These are phyloP conservation scores for Solanum appendiculatum DNA, from an alignment of 257 asterid genomes.

Conservation along the genomic window DNA sequence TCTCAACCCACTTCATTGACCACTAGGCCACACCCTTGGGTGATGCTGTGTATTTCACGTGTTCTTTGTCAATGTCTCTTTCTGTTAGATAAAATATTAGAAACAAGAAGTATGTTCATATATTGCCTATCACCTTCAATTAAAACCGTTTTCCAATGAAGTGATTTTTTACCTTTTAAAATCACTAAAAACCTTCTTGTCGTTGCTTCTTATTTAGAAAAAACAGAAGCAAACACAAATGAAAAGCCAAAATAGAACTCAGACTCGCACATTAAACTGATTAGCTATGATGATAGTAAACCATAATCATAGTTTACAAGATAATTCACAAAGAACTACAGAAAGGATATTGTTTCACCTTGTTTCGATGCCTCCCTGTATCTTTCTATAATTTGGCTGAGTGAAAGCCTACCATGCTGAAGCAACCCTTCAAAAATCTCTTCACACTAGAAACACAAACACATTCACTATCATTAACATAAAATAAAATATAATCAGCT, in stretches of 20 bases:
- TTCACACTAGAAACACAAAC: conserved; percentile 40
- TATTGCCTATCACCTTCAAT: not conserved
- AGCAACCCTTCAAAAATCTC: conserved; percentile 58
- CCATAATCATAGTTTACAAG: not conserved
- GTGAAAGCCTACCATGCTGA: conserved; percentile 89
- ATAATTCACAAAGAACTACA: not conserved
- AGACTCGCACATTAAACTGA: not conserved
- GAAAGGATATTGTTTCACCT: conserved; percentile 14
- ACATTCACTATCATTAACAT: conserved; percentile 1
- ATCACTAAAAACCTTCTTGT: not conserved
- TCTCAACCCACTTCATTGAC: not conserved
- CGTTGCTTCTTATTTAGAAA: not conserved
- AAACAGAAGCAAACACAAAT: not conserved
- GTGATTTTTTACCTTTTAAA: not conserved
- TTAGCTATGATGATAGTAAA: not conserved
- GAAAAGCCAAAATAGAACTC: not conserved
- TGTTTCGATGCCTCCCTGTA: conserved; percentile 34
- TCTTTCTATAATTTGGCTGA: conserved; percentile 56
- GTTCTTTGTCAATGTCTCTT: not conserved
- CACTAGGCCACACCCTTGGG: not conserved
- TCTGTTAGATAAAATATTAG: not conserved
- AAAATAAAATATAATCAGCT: not conserved
- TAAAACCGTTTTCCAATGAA: not conserved
- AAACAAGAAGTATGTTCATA: not conserved
- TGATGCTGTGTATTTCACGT: not conserved